Conservation (phyloP, 192 early-diverging fungal species). For the Thamnidium elegans region DNA sequence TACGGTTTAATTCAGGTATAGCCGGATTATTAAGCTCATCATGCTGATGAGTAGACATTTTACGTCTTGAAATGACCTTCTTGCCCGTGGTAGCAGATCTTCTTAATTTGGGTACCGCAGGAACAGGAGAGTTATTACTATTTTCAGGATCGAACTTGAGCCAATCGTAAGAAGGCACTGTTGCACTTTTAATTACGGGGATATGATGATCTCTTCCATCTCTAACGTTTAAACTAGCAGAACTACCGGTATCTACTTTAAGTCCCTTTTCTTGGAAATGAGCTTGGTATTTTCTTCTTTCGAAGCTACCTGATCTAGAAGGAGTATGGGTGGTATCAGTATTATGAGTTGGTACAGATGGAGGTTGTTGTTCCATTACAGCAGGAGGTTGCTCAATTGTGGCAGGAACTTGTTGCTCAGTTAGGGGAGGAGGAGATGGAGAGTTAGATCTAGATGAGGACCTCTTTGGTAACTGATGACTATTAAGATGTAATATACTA, state of each 20-base stretch:
- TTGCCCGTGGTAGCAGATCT: slow-evolving; percentile 10
- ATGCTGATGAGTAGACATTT: neutral
- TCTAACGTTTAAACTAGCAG: neutral
- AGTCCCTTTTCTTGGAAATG: slow-evolving; percentile 14
- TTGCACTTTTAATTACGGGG: slow-evolving; percentile 14
- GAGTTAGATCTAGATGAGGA: neutral
- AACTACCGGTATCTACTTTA: slow-evolving; percentile 2
- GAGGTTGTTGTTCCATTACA: neutral
- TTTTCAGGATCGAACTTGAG: slow-evolving; percentile 14
- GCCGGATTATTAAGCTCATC: too few species aligned
- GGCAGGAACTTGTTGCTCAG: neutral
- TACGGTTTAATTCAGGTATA: too few species aligned
- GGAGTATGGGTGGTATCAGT: neutral
- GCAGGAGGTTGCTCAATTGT: neutral
- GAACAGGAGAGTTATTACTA: neutral
- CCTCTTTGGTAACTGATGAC: neutral
- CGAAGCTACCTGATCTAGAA: neutral
- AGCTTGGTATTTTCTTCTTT: slow-evolving; percentile 10
- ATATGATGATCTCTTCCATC: neutral
- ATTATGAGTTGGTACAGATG: neutral
- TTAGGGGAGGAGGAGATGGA: neutral
- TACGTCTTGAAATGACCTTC: slow-evolving; percentile 3
- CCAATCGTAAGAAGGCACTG: slow-evolving; percentile 14
- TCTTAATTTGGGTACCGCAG: slow-evolving; percentile 5
- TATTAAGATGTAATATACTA: too few species aligned